Percentiles rank a stretch among this genome's conserved stretches.
phyloP scores from a whole-genome alignment of 371 early-diverging fungal species.

The Cokeromyces recurvatus region DNA sequence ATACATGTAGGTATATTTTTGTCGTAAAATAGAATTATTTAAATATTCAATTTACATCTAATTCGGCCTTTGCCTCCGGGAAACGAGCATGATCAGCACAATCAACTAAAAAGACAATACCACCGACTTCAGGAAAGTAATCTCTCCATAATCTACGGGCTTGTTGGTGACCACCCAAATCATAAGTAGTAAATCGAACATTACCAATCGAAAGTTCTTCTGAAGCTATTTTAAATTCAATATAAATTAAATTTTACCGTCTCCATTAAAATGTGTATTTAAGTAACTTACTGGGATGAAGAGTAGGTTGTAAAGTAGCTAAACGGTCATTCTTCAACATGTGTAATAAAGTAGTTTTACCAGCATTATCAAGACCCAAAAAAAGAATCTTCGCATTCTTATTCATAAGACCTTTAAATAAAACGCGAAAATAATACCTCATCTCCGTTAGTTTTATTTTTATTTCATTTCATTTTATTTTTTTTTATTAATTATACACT shows the following conservation, averaged over 20 bases:
- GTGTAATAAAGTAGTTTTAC: constrained; percentile 99
- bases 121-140: constrained; percentile 96
- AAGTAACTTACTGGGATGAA: constrained; percentile 94
- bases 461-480: neutral
- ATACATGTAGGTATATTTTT: too few relatives aligned
- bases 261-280: too few relatives aligned
- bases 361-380: constrained; percentile 99
- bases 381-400: constrained; percentile 99
- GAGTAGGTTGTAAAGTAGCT: constrained; percentile 94
- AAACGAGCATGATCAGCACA: constrained; percentile 83
- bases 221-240: constrained; percentile 62
- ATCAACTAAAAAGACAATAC: constrained; percentile 96
- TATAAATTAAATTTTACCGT: neutral
- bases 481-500: too few relatives aligned
- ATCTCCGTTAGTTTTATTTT: too few relatives aligned
- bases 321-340: constrained; percentile 98
- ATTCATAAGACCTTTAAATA: constrained; percentile 80
- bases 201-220: constrained; percentile 96
- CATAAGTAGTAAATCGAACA: constrained; percentile 94
- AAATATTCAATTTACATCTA: constrained; percentile 72
- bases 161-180: constrained; percentile 96
- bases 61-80: constrained; percentile 87
- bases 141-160: constrained; percentile 97
- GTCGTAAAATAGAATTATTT: too few relatives aligned
- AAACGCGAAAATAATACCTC: too few relatives aligned